Evolutionary conservation across 768 basidiomycete species (phyloP).

Genomic region (Lactarius pseudohatsudake): DNA sequence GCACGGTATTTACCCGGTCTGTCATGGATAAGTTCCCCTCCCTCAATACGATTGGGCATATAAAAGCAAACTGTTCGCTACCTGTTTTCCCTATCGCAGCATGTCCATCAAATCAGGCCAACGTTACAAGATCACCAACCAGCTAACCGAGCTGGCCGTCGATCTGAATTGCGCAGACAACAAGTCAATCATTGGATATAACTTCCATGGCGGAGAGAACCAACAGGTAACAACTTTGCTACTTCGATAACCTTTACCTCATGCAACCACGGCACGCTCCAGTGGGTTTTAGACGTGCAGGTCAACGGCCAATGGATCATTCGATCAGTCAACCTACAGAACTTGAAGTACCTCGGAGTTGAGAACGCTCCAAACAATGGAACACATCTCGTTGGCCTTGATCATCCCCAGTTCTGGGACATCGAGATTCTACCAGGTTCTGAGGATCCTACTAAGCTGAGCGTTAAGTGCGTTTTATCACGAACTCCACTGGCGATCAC

Average conservation of each 20-base stretch:
- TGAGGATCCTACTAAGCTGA: neutral
- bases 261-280: neutral
- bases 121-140: neutral
- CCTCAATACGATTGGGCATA: too few species aligned
- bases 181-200: neutral
- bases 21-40: too few species aligned
- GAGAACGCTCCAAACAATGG: neutral
- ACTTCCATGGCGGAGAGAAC: neutral
- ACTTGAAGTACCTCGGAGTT: neutral
- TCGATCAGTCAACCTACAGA: neutral
- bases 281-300: neutral
- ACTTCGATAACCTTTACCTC: neutral
- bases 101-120: neutral
- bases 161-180: neutral
- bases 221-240: neutral
- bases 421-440: neutral
- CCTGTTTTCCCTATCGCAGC: neutral
- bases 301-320: neutral
- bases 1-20: too few species aligned
- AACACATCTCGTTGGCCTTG: neutral
- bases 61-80: neutral
- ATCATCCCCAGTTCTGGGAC: neutral
- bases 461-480: neutral
- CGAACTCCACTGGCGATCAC: neutral
- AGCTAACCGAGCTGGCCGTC: neutral